Percentiles rank a stretch among this genome's conserved stretches.
phyloP scores from a whole-genome alignment of 2,329 filamentous ascomycete genomes.

The Colletotrichum sp. region DNA sequence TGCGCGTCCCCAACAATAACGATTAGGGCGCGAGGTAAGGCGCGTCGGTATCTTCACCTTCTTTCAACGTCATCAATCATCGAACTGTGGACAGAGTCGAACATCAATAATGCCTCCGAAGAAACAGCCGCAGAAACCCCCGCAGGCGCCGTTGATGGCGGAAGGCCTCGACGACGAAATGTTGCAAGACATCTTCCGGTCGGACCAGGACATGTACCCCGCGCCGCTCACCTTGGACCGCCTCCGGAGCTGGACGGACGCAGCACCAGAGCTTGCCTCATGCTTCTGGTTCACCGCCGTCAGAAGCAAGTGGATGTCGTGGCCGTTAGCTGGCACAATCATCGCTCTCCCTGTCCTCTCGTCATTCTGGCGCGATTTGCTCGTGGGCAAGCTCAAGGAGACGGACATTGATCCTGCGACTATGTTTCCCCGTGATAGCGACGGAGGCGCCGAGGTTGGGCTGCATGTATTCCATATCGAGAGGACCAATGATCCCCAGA shows the following conservation, averaged over 20 bases:
- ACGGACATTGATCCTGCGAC: constrained; percentile 26
- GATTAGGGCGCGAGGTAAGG: background rate
- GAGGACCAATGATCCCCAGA: constrained; percentile 22
- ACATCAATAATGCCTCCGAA: background rate
- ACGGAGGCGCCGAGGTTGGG: constrained; percentile 25
- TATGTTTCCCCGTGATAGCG: constrained; percentile 26
- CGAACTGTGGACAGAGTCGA: fast-evolving
- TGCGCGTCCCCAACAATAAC: background rate
- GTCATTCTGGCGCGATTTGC: constrained; percentile 30
- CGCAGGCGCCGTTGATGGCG: background rate
- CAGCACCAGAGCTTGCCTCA: constrained; percentile 30
- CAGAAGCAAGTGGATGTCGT: background rate
- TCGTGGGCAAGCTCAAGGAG: constrained; percentile 33
- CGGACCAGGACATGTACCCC: constrained; percentile 39
- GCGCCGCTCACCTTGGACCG: constrained; percentile 33
- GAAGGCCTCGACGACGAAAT: constrained; percentile 20
- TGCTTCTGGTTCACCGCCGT: constrained; percentile 23
- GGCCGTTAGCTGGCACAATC: constrained; percentile 27
- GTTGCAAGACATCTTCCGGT: constrained; percentile 28
- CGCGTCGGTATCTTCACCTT: background rate
- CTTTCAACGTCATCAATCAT: background rate
- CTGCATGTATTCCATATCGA: constrained; percentile 42
- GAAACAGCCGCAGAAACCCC: background rate
- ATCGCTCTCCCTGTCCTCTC: constrained; percentile 33
- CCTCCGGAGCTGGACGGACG: constrained; percentile 31